Evolutionary conservation across 2,329 filamentous ascomycete genomes (phyloP).

Genomic region (Microsporum audouinii): DNA sequence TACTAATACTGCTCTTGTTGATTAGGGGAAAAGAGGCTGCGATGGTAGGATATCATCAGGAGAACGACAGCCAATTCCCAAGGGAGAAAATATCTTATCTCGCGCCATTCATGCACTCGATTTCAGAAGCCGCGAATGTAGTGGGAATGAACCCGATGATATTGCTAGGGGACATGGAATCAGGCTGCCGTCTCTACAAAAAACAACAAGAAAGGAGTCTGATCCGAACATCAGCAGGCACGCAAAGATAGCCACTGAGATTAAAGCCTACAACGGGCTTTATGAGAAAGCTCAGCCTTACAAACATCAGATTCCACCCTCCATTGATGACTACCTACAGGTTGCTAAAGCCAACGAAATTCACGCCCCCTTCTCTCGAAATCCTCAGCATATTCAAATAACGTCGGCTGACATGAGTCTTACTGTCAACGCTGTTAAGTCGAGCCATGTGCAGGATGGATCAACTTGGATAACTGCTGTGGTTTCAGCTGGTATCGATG

Average conservation of each 20-base stretch:
- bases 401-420: constrained; percentile 12
- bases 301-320: constrained; percentile 2
- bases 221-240: background rate
- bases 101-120: constrained; percentile 11
- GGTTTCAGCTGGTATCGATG: constrained; percentile 18
- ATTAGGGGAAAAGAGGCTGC: background rate
- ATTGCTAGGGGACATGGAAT: background rate
- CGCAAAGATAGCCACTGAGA: background rate
- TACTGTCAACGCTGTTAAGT: constrained; percentile 10
- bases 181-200: background rate
- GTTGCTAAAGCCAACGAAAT: constrained; percentile 8
- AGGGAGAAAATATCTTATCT: constrained; percentile 8
- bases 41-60: background rate
- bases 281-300: background rate
- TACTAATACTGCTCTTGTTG: background rate
- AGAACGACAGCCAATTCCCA: background rate
- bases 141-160: background rate
- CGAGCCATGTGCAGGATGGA: constrained; percentile 5
- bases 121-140: constrained; percentile 9
- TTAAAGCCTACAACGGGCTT: background rate
- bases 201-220: background rate
- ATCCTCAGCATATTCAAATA: constrained; percentile 6
- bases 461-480: constrained; percentile 28
- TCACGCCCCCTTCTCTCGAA: constrained; percentile 2
- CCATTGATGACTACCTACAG: background rate